These are phyloP conservation scores for Termitomyces bulborhizus DNA, from an alignment of 768 basidiomycete species.

Conservation along the genomic window DNA sequence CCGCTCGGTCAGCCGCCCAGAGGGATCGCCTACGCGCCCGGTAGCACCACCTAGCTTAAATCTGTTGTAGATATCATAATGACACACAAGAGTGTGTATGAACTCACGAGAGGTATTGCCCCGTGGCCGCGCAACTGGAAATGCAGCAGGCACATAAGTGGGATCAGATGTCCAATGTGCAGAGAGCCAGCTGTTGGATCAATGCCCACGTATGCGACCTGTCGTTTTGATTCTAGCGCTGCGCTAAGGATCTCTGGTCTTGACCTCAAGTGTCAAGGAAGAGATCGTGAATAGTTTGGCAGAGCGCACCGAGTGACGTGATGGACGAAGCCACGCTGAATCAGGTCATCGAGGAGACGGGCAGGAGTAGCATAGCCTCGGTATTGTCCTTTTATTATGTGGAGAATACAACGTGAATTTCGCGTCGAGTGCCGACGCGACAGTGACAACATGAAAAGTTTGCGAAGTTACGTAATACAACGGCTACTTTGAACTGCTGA, in stretches of 20 bases:
- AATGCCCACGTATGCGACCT: slow-evolving; percentile 78
- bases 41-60: slow-evolving; percentile 91
- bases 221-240: slow-evolving; percentile 30
- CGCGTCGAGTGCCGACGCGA: slow-evolving; percentile 5
- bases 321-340: slow-evolving; percentile 40
- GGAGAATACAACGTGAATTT: not conserved
- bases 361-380: slow-evolving; percentile 3
- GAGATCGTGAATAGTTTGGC: not conserved
- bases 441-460: slow-evolving; percentile 8
- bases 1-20: slow-evolving; percentile 81
- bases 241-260: slow-evolving; percentile 37
- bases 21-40: slow-evolving; percentile 95
- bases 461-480: slow-evolving; percentile 11
- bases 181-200: slow-evolving; percentile 89
- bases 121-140: slow-evolving; percentile 83
- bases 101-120: slow-evolving; percentile 75
- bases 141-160: slow-evolving; percentile 81
- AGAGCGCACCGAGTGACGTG: slow-evolving; percentile 35
- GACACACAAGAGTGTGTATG: not conserved
- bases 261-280: slow-evolving; percentile 3
- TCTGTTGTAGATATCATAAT: not conserved
- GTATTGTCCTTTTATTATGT: not conserved
- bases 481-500: not conserved
- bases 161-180: slow-evolving; percentile 92
- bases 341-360: slow-evolving; percentile 35